phyloP scores from a whole-genome alignment of 2,329 filamentous ascomycete genomes.

The Drechslerella dactyloides region DNA sequence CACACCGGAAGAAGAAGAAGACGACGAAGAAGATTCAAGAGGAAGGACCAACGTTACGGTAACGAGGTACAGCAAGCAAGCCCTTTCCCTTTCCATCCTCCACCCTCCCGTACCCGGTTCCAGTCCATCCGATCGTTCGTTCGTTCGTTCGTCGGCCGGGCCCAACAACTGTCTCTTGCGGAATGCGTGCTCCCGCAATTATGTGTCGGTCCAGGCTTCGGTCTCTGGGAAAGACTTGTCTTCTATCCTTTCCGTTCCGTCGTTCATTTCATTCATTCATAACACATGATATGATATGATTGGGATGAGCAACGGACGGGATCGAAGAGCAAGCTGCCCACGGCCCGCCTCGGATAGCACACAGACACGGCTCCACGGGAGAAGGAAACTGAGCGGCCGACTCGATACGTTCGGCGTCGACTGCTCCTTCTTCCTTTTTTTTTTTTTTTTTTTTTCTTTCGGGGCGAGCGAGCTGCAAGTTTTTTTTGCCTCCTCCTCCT shows the following conservation, averaged over 20 bases:
- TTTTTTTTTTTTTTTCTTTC: too few relatives aligned
- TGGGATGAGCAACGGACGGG: background rate
- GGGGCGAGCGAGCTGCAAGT: background rate
- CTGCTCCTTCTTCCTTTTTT: too few relatives aligned
- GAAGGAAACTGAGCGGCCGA: slow-evolving; percentile 6
- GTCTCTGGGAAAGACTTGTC: background rate
- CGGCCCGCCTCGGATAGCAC: slow-evolving; percentile 32
- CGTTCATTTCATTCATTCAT: slow-evolving; percentile 13
- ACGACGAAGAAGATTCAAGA: background rate
- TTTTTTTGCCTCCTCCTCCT: background rate
- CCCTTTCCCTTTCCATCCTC: background rate
- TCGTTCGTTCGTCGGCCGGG: background rate
- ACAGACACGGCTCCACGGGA: slow-evolving; percentile 26
- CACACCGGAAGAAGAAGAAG: slow-evolving; percentile 27
- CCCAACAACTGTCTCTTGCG: background rate
- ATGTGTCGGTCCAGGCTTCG: background rate
- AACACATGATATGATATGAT: slow-evolving; percentile 27
- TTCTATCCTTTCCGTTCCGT: background rate
- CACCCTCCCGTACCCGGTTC: background rate
- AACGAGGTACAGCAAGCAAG: slow-evolving; percentile 29
- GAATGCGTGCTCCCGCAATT: background rate
- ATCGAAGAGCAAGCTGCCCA: background rate
- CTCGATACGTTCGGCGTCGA: background rate
- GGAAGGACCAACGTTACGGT: slow-evolving; percentile 21
- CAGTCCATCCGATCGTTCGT: too few relatives aligned